Evolutionary conservation across 2,329 filamentous ascomycete species (phyloP), one percentile per base, ranked within the genome.

Genomic region (Calcarisporium arbuscula): DNA sequence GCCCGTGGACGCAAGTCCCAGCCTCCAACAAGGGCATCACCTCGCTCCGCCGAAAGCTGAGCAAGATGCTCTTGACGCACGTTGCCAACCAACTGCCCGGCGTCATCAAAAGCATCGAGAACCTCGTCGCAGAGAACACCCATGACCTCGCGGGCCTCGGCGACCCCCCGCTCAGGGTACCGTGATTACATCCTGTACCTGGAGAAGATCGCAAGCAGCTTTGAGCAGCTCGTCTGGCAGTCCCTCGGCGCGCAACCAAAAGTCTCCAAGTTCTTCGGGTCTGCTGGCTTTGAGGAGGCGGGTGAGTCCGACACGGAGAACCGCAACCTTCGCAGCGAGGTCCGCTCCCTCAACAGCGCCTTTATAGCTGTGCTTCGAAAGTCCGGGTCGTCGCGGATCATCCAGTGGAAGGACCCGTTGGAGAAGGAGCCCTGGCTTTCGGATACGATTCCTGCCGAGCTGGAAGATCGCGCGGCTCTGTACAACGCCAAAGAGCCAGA

Each of bases 11-110:
- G n/a, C n/a, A n/a, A n/a, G n/a, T n/a, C n/a, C n/a, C n/a, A n/a
- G n/a, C n/a, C n/a, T n/a, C n/a, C n/a, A n/a, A n/a, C n/a, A n/a
- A n/a, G n/a, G n/a, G n/a, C n/a, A n/a, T n/a, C n/a, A n/a, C n/a
- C n/a, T n/a, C n/a, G n/a, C n/a, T n/a, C n/a, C n/a, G n/a, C n/a
- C 22, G 26, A 19, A 43, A 39, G 28, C 35, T 43, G 1, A 41
- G 41, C 31, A 29, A 30, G 12, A 22, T 41, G 6, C 36, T 41
- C 6, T 21, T 33, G 8, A 26, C 21, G 6, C 41, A 41, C 22
- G 27, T 41, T 16, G 28, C 30, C 8, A 28, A n/a, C 9, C 32
- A 28, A 5, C 21, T 43, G 16, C 41, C 41, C 10, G 18, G 30
- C 6, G 35, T 41, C 3, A 27, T 36, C 6, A 31, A 32, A 7